Evolutionary conservation across 2,329 filamentous ascomycete species (phyloP), one percentile per base, ranked within the genome.

Genomic region (Cryphonectria radicalis): DNA sequence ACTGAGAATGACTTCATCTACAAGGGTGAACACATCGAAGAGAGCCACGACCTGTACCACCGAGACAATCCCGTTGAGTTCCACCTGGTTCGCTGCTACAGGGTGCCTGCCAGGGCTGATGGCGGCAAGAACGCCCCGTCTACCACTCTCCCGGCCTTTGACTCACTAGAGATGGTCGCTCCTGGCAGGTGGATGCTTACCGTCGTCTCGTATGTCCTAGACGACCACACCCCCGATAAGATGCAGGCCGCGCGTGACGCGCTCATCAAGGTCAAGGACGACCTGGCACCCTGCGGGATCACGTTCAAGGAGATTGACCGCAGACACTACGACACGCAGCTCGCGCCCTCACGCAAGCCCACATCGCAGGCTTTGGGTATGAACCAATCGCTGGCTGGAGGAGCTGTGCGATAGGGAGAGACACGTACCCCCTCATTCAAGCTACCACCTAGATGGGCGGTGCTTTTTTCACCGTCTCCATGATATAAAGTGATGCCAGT

Each of bases 151-250:
- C 86, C 87, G 0, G 73, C 85, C 0, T 88, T 84, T 80, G 81
- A 84, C 3, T 77, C 80, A 0, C 79, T 89, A 10, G 79, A 83
- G 2, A 84, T 83, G 0, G 79, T 88, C 22, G 87, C 89, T 74
- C 78, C 82, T 28, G 79, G 81, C 46, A 84, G 84, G 63, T 91
- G 89, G 89, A 83, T 88, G 66, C 80, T 91, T 42, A 83, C 83
- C 50, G 85, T 89, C 70, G 88, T 84, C 71, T 79, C 84, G 1
- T 82, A 87, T 66, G 87, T 90, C 2, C 74, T 84, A 10, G 87
- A 90, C 71, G 87, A 89, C 68, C 87, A 84, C 74, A 85, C 87
- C 67, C 88, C 88, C 0, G 87, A 89, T 53, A 87, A 88, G 76
- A 83, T 90, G 42, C 82, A 85, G 62, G 85, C 88, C 74, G 88